These are phyloP conservation scores for Eucalyptus urophylla DNA, from an alignment of 345 rosid genomes.

Conservation along the genomic window DNA sequence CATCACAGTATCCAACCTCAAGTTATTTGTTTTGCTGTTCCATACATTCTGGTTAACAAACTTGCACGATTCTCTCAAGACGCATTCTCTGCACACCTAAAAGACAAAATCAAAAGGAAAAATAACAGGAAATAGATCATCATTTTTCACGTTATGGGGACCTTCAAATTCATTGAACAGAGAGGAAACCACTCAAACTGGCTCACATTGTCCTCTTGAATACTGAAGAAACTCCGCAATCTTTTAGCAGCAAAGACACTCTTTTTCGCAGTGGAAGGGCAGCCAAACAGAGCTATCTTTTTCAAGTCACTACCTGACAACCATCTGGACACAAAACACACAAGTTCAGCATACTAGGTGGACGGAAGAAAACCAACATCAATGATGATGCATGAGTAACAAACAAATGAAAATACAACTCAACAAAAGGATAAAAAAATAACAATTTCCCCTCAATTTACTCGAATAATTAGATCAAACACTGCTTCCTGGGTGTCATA, in stretches of 20 bases:
- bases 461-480: background rate
- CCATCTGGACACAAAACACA: constrained; percentile 42
- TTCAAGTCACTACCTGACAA: constrained; percentile 65
- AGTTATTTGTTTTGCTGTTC: constrained; percentile 20
- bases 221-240: constrained; percentile 47
- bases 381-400: background rate
- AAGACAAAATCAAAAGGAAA: background rate
- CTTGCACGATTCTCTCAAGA: constrained; percentile 45
- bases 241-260: constrained; percentile 55
- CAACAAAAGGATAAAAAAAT: background rate
- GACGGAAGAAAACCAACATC: background rate
- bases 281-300: constrained; percentile 54
- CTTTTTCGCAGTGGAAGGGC: constrained; percentile 45
- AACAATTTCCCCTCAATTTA: background rate
- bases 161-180: background rate
- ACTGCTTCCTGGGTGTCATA: background rate
- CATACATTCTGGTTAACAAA: constrained; percentile 43
- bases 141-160: background rate
- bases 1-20: constrained; percentile 48
- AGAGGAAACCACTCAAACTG: background rate
- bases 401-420: background rate
- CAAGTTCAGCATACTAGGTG: background rate
- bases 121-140: background rate
- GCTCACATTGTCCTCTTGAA: constrained; percentile 63
- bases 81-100: constrained; percentile 70